phyloP scores from a whole-genome alignment of 345 rosid genomes.

The Lepidium didymum region DNA sequence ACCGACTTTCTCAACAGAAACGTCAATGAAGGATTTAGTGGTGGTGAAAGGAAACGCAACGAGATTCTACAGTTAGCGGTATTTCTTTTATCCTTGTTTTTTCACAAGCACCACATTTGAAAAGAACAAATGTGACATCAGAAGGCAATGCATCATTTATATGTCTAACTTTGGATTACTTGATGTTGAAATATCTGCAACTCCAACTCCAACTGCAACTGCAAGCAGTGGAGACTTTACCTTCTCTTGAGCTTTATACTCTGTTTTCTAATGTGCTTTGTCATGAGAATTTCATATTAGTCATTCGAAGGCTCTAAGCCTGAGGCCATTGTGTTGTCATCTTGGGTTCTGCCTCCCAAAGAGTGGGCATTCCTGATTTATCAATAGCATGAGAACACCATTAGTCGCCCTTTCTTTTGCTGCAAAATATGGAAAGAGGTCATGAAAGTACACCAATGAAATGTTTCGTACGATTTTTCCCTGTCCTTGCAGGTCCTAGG shows the following conservation, averaged over 20 bases:
- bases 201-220: background rate
- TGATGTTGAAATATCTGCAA: background rate
- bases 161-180: background rate
- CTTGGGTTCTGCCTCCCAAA: background rate
- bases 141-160: background rate
- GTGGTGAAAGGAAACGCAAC: conserved; percentile 96
- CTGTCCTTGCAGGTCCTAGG: conserved; percentile 62
- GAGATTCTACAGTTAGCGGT: conserved; percentile 96
- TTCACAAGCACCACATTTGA: background rate
- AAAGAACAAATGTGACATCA: background rate
- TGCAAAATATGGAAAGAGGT: background rate
- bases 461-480: background rate
- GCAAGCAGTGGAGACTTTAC: background rate
- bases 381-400: background rate
- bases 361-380: background rate
- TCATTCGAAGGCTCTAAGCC: background rate
- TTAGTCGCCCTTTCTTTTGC: background rate
- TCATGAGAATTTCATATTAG: background rate
- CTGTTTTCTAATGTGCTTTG: background rate
- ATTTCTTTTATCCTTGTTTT: background rate
- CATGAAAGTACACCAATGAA: background rate
- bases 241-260: background rate
- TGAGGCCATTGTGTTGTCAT: background rate
- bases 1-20: conserved; percentile 87
- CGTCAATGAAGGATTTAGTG: conserved; percentile 98